Evolutionary conservation across 306 rosid species (phyloP).

Genomic region (Malus sylvestris): DNA sequence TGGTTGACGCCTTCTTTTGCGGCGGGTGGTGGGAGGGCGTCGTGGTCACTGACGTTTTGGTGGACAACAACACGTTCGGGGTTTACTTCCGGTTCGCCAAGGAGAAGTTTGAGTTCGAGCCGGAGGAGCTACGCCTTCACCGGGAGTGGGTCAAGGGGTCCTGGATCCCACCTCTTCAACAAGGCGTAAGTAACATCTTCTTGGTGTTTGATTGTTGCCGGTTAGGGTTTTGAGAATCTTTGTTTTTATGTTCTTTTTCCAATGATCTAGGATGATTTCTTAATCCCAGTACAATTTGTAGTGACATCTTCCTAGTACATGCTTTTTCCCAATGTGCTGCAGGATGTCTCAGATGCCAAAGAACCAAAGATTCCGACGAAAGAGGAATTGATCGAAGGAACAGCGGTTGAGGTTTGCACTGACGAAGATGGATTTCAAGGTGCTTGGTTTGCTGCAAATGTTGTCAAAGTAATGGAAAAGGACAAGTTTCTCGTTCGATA

Average conservation of each 20-base stretch:
- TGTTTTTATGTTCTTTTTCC: too few species aligned
- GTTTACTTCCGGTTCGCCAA: constrained; percentile 16
- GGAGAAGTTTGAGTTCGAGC: constrained; percentile 3
- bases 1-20: constrained; percentile 20
- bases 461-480: constrained; percentile 18
- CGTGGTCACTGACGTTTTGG: background rate
- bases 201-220: background rate
- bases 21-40: constrained; percentile 40
- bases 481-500: constrained; percentile 37
- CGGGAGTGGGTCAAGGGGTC: constrained; percentile 23
- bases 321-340: background rate
- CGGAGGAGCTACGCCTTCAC: constrained; percentile 22
- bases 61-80: background rate
- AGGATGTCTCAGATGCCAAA: constrained; percentile 1
- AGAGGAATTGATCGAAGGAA: constrained; percentile 25
- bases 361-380: constrained; percentile 2
- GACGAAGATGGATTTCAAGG: constrained; percentile 72
- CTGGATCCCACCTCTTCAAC: constrained; percentile 28
- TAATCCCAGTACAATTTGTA: too few species aligned
- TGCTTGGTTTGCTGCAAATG: constrained; percentile 58
- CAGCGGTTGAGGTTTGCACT: constrained; percentile 51
- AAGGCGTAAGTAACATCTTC: background rate
- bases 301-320: too few species aligned
- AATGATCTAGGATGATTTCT: too few species aligned
- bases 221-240: too few species aligned